Percentiles rank a stretch among this genome's conserved stretches.
These are phyloP conservation scores for Mallotus japonicus DNA, from an alignment of 441 rosid genomes.

Conservation along the genomic window DNA sequence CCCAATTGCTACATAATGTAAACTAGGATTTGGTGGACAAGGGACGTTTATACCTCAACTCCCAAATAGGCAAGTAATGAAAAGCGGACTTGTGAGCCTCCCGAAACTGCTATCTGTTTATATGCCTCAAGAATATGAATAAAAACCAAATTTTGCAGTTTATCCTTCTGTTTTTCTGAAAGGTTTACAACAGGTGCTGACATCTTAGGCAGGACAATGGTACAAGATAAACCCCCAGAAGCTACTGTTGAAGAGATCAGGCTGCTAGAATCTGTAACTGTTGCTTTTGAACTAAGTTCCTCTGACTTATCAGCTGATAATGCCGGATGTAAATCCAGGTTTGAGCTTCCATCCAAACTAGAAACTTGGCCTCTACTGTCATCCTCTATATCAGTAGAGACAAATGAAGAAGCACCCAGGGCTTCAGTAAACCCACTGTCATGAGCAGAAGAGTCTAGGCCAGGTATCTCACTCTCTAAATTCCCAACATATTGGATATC, in stretches of 20 bases:
- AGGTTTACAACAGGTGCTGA: slow-evolving; percentile 86
- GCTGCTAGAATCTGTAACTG: slow-evolving; percentile 46
- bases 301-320: slow-evolving; percentile 78
- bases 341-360: slow-evolving; percentile 51
- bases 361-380: slow-evolving; percentile 61
- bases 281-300: slow-evolving; percentile 75
- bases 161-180: slow-evolving; percentile 80
- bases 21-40: background rate
- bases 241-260: slow-evolving; percentile 63
- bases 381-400: slow-evolving; percentile 61
- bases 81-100: slow-evolving; percentile 78
- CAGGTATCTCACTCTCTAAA: slow-evolving; percentile 80
- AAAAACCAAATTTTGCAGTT: slow-evolving; percentile 70
- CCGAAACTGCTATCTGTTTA: slow-evolving; percentile 78
- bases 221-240: slow-evolving; percentile 49
- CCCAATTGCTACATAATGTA: background rate
- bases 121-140: slow-evolving; percentile 78
- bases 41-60: slow-evolving; percentile 59
- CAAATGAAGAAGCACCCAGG: slow-evolving; percentile 55
- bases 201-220: slow-evolving; percentile 79
- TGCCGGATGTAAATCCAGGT: slow-evolving; percentile 54
- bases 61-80: slow-evolving; percentile 88
- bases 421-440: slow-evolving; percentile 57
- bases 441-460: slow-evolving; percentile 68
- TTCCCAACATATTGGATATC: slow-evolving; percentile 44